Evolutionary conservation across 106 monocot species (phyloP).

Genomic region (Cymbidium sinense): DNA sequence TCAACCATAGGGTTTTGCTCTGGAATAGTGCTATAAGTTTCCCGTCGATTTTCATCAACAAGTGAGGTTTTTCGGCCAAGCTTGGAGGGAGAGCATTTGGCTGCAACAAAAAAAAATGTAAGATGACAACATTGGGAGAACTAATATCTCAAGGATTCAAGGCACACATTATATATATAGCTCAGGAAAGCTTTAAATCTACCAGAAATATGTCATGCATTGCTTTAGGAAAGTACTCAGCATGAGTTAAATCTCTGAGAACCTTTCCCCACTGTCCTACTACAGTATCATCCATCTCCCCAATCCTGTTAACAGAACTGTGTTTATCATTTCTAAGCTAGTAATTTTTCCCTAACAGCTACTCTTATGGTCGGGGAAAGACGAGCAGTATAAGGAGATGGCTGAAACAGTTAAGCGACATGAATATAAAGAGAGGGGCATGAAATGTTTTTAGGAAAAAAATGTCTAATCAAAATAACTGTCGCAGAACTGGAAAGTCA

Average conservation of each 20-base stretch:
- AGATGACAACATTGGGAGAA: neutral
- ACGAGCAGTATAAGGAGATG: too few relatives aligned
- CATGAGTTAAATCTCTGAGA: neutral
- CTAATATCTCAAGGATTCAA: neutral
- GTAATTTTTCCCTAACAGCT: neutral
- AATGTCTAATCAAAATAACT: too few relatives aligned
- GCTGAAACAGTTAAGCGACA: too few relatives aligned
- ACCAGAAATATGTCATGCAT: neutral
- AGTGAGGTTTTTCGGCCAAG: conserved; percentile 19
- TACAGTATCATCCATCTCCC: too few relatives aligned
- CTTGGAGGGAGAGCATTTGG: conserved; percentile 36
- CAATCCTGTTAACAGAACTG: too few relatives aligned
- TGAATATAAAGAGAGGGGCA: too few relatives aligned
- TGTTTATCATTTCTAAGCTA: neutral
- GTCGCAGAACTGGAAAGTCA: too few relatives aligned
- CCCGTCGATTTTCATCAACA: conserved; percentile 66
- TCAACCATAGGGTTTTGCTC: conserved; percentile 24
- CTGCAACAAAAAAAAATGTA: conserved; percentile 27
- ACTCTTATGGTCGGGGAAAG: too few relatives aligned
- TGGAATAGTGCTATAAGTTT: conserved; percentile 44
- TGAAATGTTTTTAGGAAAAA: too few relatives aligned
- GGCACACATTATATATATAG: neutral
- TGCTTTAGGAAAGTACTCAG: neutral
- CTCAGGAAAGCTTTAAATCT: neutral
- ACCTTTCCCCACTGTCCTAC: neutral